Percentiles rank a stretch among this genome's conserved stretches.
These are phyloP conservation scores for Cylindrodendrum hubeiense DNA, from an alignment of 2,329 filamentous ascomycete species.

Conservation along the genomic window DNA sequence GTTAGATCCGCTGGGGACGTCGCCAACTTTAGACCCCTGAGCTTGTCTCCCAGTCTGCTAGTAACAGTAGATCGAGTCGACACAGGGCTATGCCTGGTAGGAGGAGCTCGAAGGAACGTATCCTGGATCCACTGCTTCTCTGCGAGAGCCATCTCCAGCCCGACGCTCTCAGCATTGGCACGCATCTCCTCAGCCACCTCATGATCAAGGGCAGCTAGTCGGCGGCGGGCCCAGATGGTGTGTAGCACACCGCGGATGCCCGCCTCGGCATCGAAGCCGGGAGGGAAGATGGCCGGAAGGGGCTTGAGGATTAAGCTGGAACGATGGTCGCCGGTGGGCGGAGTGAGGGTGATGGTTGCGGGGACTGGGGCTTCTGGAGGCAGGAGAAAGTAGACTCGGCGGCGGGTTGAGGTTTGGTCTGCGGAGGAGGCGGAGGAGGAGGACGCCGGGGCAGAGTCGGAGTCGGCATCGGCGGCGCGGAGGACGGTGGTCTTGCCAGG, in stretches of 20 bases:
- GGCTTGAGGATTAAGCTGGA: slow-evolving; percentile 75
- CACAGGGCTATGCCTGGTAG: slow-evolving; percentile 53
- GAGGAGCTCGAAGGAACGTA: slow-evolving; percentile 68
- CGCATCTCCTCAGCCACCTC: slow-evolving; percentile 83
- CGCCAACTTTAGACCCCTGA: slow-evolving; percentile 82
- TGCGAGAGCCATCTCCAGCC: slow-evolving; percentile 83
- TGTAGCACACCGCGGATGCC: slow-evolving; percentile 87
- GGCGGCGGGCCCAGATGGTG: slow-evolving; percentile 90
- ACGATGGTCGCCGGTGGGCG: slow-evolving; percentile 47
- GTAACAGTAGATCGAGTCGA: slow-evolving; percentile 75
- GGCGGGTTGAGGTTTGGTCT: slow-evolving; percentile 46
- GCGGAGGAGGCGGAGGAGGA: slow-evolving; percentile 46
- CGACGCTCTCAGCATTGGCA: slow-evolving; percentile 83
- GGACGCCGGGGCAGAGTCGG: slow-evolving; percentile 44
- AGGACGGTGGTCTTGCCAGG: slow-evolving; percentile 82
- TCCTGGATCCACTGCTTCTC: slow-evolving; percentile 89
- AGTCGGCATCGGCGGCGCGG: slow-evolving; percentile 63
- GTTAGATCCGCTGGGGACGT: slow-evolving; percentile 77
- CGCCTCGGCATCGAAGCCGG: slow-evolving; percentile 76
- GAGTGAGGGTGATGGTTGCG: slow-evolving; percentile 75
- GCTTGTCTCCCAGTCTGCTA: slow-evolving; percentile 81
- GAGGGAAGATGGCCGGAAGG: slow-evolving; percentile 87
- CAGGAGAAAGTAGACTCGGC: slow-evolving; percentile 84
- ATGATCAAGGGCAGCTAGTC: slow-evolving; percentile 78
- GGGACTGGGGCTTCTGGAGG: slow-evolving; percentile 80